phyloP scores from a whole-genome alignment of 164 flowering plant species.

The Litsea cubeba region DNA sequence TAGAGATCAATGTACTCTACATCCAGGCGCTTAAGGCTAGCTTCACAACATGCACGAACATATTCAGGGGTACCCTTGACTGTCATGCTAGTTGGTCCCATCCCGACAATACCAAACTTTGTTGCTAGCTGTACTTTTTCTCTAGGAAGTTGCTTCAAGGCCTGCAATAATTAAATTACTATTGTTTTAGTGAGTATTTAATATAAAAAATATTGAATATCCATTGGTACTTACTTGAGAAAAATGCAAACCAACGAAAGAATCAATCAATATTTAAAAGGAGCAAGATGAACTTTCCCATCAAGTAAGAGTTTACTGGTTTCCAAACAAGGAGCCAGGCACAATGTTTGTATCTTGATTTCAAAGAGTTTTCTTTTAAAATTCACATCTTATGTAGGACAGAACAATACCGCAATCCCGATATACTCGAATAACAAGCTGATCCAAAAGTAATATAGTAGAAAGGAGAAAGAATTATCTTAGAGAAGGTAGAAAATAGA shows the following conservation, averaged over 20 bases:
- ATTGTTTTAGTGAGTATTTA: not conserved
- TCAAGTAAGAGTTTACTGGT: no score
- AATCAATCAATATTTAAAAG: not conserved
- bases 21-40: conserved; percentile 19
- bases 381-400: no score
- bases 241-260: not conserved
- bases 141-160: conserved; percentile 18
- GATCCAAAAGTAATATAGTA: no score
- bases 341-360: no score
- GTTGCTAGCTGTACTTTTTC: conserved; percentile 17
- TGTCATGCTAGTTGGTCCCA: not conserved
- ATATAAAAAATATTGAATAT: not conserved
- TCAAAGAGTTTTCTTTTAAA: no score
- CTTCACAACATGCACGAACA: conserved; percentile 19
- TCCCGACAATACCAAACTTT: conserved; percentile 11
- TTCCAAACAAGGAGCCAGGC: no score
- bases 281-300: not conserved
- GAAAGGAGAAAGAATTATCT: no score
- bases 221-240: not conserved
- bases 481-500: no score
- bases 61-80: conserved; percentile 15
- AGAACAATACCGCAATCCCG: no score
- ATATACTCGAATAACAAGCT: no score
- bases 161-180: conserved; percentile 7
- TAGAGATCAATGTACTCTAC: conserved; percentile 22